These are phyloP conservation scores for Gossypium davidsonii DNA, from an alignment of 441 rosid genomes.

Conservation along the genomic window DNA sequence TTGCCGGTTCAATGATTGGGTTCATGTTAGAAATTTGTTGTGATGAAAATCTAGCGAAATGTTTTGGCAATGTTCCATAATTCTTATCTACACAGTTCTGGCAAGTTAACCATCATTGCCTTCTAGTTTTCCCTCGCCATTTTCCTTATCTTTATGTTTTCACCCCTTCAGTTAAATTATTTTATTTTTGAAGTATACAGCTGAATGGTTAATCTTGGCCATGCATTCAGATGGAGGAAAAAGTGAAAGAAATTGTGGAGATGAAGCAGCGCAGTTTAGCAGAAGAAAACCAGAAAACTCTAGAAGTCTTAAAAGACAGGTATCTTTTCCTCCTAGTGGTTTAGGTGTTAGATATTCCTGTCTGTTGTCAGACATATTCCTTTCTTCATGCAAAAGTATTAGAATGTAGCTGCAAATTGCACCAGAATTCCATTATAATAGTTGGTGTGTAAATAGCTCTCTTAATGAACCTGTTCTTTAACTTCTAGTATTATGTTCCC, in stretches of 20 bases:
- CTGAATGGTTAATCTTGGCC: constrained; percentile 2
- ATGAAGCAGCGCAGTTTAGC: constrained; percentile 94
- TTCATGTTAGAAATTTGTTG: background rate
- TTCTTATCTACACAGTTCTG: background rate
- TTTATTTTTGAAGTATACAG: background rate
- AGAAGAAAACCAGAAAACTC: constrained; percentile 96
- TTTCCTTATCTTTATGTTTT: background rate
- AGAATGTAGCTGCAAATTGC: background rate
- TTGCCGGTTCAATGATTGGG: background rate
- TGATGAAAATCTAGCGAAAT: background rate
- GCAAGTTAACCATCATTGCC: background rate
- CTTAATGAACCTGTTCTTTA: constrained; percentile 5
- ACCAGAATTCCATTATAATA: background rate
- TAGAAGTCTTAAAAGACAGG: constrained; percentile 92
- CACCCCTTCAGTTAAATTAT: background rate
- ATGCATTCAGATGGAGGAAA: constrained; percentile 89
- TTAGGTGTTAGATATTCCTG: background rate
- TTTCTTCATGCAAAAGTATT: constrained; percentile 1
- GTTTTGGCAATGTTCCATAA: background rate
- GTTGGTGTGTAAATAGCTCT: background rate
- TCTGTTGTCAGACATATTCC: background rate
- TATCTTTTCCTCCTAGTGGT: constrained; percentile 19
- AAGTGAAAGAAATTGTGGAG: constrained; percentile 97
- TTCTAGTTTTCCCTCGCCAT: background rate
- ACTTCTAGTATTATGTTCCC: constrained; percentile 3